Evolutionary conservation across 2,329 filamentous ascomycete species (phyloP).

Genomic region (Erysiphe pulchra): DNA sequence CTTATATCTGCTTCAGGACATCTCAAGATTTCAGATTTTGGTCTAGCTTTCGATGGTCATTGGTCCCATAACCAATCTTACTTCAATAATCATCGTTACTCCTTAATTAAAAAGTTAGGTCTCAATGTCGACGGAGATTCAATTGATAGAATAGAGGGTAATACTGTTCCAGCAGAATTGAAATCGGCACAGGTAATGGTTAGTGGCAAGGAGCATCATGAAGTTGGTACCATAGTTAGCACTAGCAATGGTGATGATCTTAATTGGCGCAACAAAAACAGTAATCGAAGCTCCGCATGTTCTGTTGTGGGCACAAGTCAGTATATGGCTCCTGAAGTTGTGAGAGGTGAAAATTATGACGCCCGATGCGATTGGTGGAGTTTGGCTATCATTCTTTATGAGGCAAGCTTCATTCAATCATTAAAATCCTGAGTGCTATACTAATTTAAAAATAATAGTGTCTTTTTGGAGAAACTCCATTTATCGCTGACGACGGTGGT

Average conservation of each 20-base stretch:
- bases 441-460: constrained; percentile 23
- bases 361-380: constrained; percentile 95
- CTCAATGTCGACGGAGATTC: constrained; percentile 50
- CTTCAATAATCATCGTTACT: constrained; percentile 61
- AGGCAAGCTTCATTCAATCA: constrained; percentile 19
- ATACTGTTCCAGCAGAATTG: constrained; percentile 16
- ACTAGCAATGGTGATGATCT: constrained; percentile 25
- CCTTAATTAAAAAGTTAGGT: constrained; percentile 48
- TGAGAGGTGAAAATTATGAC: constrained; percentile 61
- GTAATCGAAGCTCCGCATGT: constrained; percentile 47
- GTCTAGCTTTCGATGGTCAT: constrained; percentile 80
- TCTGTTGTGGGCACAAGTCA: constrained; percentile 89
- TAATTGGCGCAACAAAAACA: constrained; percentile 41
- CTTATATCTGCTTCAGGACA: constrained; percentile 72
- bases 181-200: constrained; percentile 17
- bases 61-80: constrained; percentile 82
- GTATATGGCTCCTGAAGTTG: constrained; percentile 94
- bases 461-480: constrained; percentile 75
- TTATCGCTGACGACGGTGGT: constrained; percentile 47
- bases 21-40: constrained; percentile 89
- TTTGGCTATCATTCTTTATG: constrained; percentile 77
- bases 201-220: constrained; percentile 15
- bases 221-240: constrained; percentile 12
- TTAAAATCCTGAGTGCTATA: neutral
- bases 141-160: constrained; percentile 35